Conservation (phyloP, 257 asterid genomes). For the Agastache rugosa region DNA sequence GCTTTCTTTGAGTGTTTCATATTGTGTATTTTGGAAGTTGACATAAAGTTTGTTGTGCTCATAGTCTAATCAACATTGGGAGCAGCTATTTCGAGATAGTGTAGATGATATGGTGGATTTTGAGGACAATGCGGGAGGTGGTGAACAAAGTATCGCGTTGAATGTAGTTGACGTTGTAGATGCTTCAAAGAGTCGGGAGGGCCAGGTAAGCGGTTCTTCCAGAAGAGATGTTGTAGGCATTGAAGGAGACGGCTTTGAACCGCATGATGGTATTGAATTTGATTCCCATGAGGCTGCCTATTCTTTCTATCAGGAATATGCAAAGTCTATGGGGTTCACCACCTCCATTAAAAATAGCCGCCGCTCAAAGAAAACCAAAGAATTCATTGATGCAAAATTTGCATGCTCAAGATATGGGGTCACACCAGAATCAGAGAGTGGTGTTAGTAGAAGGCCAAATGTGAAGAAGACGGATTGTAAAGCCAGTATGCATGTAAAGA, state of each 20-base stretch:
- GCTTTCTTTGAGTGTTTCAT: conserved; percentile 14
- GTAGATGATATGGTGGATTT: conserved; percentile 57
- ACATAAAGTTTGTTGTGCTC: conserved; percentile 16
- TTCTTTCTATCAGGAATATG: conserved; percentile 92
- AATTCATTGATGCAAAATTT: conserved; percentile 93
- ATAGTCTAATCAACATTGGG: conserved; percentile 20
- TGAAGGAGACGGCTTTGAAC: conserved; percentile 68
- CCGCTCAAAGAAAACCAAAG: conserved; percentile 93
- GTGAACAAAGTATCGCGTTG: conserved; percentile 44
- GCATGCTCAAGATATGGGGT: conserved; percentile 96
- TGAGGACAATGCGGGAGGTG: conserved; percentile 51
- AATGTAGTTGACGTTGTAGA: conserved; percentile 53
- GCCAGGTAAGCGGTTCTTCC: conserved; percentile 45
- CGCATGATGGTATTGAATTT: conserved; percentile 84
- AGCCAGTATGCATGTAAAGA: conserved; percentile 97
- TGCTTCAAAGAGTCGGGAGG: conserved; percentile 49
- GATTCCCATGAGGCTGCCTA: conserved; percentile 92
- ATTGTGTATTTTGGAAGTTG: conserved; percentile 14
- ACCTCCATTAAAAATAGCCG: conserved; percentile 97
- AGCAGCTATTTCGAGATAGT: conserved; percentile 32
- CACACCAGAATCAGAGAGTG: conserved; percentile 87
- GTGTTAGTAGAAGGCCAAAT: conserved; percentile 76
- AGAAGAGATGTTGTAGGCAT: conserved; percentile 48
- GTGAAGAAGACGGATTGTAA: conserved; percentile 92
- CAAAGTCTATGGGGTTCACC: conserved; percentile 98